Percentiles rank a stretch among this genome's conserved stretches.
phyloP scores from a whole-genome alignment of 163 green algal species.

The Scenedesmus sp. region DNA sequence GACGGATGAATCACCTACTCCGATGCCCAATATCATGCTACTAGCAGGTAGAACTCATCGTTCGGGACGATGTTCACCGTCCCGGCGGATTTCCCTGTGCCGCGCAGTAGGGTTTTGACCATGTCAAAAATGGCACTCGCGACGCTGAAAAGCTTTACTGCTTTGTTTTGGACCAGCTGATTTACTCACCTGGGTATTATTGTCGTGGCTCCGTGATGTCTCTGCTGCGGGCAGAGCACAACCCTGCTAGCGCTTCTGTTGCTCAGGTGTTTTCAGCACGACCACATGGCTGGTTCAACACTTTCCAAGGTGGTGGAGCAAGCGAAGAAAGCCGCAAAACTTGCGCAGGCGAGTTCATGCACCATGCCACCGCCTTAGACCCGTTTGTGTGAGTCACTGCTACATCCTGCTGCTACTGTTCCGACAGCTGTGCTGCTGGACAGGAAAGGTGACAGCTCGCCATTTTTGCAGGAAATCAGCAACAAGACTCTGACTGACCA shows the following conservation, averaged over 20 bases:
- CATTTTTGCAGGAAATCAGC: not conserved
- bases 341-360: not conserved
- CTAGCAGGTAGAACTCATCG: too few species aligned
- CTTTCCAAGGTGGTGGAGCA: constrained; percentile 22
- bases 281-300: not conserved
- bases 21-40: too few species aligned
- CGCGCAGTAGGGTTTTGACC: too few species aligned
- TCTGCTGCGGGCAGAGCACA: not conserved
- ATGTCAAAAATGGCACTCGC: too few species aligned
- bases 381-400: not conserved
- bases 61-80: too few species aligned
- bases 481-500: not conserved
- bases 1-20: too few species aligned
- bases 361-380: not conserved
- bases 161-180: too few species aligned
- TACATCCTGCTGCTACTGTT: not conserved
- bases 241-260: not conserved
- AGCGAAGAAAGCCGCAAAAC: not conserved
- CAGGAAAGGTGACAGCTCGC: not conserved
- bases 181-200: not conserved
- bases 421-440: not conserved
- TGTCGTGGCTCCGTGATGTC: not conserved
- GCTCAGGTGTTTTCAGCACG: not conserved
- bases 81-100: too few species aligned
- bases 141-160: too few species aligned